phyloP scores from a whole-genome alignment of 306 rosid genomes.

The Rosa persica region DNA sequence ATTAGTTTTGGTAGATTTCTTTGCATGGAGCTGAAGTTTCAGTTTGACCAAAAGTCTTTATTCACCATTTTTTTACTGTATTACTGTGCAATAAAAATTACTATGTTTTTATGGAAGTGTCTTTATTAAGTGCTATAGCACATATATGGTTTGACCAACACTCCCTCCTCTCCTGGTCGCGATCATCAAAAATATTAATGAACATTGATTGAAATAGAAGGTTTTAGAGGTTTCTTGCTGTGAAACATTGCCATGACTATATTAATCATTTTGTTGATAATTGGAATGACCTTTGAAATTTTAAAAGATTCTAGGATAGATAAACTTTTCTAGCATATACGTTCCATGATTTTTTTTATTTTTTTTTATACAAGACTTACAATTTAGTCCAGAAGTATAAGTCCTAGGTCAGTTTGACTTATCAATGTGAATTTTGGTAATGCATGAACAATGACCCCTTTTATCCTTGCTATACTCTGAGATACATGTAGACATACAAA shows the following conservation, averaged over 20 bases:
- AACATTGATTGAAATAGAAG: not conserved
- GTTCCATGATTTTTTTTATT: not conserved
- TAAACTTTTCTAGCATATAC: not conserved
- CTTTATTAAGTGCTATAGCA: not conserved
- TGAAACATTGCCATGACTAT: not conserved
- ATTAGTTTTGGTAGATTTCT: not conserved
- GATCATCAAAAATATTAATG: not conserved
- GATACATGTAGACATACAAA: not conserved
- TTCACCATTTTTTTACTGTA: not conserved
- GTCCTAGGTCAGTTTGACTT: not conserved
- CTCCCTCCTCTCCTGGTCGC: not conserved
- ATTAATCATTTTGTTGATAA: not conserved
- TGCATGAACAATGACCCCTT: not conserved
- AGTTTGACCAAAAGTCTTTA: not conserved
- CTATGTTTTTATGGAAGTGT: not conserved
- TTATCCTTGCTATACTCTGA: not conserved
- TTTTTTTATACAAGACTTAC: not conserved
- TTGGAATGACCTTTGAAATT: slow-evolving; percentile 1
- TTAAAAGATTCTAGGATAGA: not conserved
- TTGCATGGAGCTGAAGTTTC: not conserved
- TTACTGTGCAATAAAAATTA: not conserved
- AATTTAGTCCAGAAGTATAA: not conserved
- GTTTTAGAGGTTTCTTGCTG: not conserved
- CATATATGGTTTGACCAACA: slow-evolving; percentile 1
- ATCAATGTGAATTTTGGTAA: not conserved